A percentile compares a stretch with the other conserved stretches of the same genome.
These are phyloP conservation scores for Pleurotus eryngii DNA, from an alignment of 768 basidiomycete genomes.

Conservation along the genomic window DNA sequence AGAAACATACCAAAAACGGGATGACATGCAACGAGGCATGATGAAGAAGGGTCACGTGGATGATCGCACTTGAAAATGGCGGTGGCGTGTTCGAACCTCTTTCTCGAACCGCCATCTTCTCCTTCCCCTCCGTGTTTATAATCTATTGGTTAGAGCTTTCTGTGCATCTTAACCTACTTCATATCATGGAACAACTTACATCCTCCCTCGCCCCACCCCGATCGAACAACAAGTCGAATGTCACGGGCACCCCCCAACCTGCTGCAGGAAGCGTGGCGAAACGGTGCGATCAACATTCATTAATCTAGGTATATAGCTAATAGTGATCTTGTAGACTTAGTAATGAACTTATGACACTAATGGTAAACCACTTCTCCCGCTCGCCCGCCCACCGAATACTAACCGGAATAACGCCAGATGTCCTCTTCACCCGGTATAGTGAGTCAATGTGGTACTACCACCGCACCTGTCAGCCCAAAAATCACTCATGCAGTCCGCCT, in stretches of 20 bases:
- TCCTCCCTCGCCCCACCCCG: slow-evolving; percentile 61
- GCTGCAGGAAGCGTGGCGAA: slow-evolving; percentile 79
- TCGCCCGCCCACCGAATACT: background rate
- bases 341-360: slow-evolving; percentile 84
- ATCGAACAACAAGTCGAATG: slow-evolving; percentile 53
- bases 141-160: background rate
- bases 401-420: slow-evolving; percentile 49
- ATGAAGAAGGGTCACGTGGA: background rate
- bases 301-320: background rate
- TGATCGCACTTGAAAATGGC: slow-evolving; percentile 4
- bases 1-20: too few relatives aligned
- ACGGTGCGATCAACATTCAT: slow-evolving; percentile 43
- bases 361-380: slow-evolving; percentile 49
- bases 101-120: background rate
- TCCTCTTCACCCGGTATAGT: slow-evolving; percentile 87
- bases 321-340: slow-evolving; percentile 48
- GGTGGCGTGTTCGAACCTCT: background rate
- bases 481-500: slow-evolving; percentile 62
- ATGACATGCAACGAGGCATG: too few relatives aligned
- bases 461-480: background rate
- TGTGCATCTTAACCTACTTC: background rate
- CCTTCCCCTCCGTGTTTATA: background rate
- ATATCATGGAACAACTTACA: slow-evolving; percentile 68
- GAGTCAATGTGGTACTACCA: slow-evolving; percentile 23
- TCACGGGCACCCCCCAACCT: slow-evolving; percentile 49